Evolutionary conservation across 2,329 filamentous ascomycete species (phyloP).

Genomic region (Aspergillus awamori): DNA sequence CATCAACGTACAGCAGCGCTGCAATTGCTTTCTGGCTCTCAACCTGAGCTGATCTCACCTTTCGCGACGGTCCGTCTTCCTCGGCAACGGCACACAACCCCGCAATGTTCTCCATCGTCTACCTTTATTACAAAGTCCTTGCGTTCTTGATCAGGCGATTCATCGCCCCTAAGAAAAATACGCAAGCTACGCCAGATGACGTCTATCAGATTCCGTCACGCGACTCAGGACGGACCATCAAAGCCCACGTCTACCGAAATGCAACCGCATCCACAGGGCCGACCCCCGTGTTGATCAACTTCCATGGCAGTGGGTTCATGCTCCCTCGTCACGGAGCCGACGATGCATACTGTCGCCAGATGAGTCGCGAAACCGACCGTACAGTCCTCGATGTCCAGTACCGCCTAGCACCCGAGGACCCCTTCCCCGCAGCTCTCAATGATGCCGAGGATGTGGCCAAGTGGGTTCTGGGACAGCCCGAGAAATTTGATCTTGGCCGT

Average conservation of each 20-base stretch:
- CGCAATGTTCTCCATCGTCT: slow-evolving; percentile 25
- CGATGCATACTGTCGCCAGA: slow-evolving; percentile 33
- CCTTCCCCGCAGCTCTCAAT: slow-evolving; percentile 45
- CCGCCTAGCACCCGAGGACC: slow-evolving; percentile 44
- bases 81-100: not conserved
- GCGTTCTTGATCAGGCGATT: slow-evolving; percentile 21
- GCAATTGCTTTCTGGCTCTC: no score
- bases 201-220: slow-evolving; percentile 35
- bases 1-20: no score
- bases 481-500: slow-evolving; percentile 37
- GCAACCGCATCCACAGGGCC: slow-evolving; percentile 20
- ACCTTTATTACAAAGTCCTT: slow-evolving; percentile 28
- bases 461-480: slow-evolving; percentile 38
- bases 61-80: no score
- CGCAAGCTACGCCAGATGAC: slow-evolving; percentile 26
- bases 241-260: slow-evolving; percentile 34
- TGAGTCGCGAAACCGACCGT: slow-evolving; percentile 31
- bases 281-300: slow-evolving; percentile 37
- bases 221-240: slow-evolving; percentile 34
- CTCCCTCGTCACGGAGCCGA: slow-evolving; percentile 36
- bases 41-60: no score
- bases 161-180: slow-evolving; percentile 3
- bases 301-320: slow-evolving; percentile 40
- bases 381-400: slow-evolving; percentile 45
- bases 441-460: slow-evolving; percentile 45